phyloP scores from a whole-genome alignment of 2,329 filamentous ascomycete species.

The Cladosporium sphaerospermum region DNA sequence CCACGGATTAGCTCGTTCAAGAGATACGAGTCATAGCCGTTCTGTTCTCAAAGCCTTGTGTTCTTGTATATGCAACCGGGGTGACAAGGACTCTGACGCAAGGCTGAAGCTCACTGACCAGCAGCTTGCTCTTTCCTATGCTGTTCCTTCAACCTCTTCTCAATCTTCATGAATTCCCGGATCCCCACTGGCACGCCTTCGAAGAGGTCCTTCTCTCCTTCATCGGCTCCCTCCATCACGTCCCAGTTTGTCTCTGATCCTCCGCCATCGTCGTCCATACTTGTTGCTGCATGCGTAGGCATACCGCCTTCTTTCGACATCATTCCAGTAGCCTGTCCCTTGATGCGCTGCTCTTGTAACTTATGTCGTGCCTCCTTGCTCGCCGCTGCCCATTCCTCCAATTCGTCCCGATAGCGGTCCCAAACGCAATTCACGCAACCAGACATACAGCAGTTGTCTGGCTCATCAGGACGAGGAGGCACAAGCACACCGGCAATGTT shows the following conservation, averaged over 20 bases:
- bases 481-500: slow-evolving; percentile 71
- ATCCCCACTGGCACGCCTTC: slow-evolving; percentile 83
- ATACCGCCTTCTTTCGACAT: slow-evolving; percentile 25
- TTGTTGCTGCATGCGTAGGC: slow-evolving; percentile 44
- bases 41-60: no score
- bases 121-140: slow-evolving; percentile 36
- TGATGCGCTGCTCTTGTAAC: slow-evolving; percentile 6
- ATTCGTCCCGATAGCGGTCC: slow-evolving; percentile 84
- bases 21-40: no score
- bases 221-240: slow-evolving; percentile 18
- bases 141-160: slow-evolving; percentile 79
- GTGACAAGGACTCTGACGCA: no score
- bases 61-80: no score
- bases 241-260: slow-evolving; percentile 66
- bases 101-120: no score
- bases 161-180: slow-evolving; percentile 92
- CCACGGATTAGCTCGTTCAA: no score
- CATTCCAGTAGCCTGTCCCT: slow-evolving; percentile 28
- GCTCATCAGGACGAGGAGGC: slow-evolving; percentile 78
- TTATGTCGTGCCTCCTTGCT: slow-evolving; percentile 57
- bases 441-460: slow-evolving; percentile 98
- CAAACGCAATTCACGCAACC: slow-evolving; percentile 97
- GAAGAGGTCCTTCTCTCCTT: slow-evolving; percentile 60
- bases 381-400: slow-evolving; percentile 77
- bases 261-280: slow-evolving; percentile 75